Base-by-base conservation (phyloP, 805 yeast species). In the Metschnikowia cerradonensis region DNA sequence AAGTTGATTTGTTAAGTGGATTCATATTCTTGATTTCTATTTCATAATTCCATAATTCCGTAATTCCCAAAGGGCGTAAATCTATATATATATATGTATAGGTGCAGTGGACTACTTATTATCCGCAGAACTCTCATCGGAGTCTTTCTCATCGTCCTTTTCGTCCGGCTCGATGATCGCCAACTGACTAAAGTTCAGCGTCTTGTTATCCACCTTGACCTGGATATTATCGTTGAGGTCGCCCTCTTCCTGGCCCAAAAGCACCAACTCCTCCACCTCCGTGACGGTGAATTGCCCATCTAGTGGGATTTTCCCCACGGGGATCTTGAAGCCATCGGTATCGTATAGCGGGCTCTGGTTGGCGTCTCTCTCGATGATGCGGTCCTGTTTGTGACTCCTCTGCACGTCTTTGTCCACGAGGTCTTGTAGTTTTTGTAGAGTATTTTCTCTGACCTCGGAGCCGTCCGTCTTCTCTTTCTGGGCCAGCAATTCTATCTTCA, bases 231-330 rank as follows among this genome's bases (percentile, higher is more conserved):
- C 55, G 6, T 61, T 55, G 35, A 72, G 43, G 1, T 67, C 32
- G 0, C 72, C 72, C 47, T 67, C 66, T 10, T 61, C 53, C 41
- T 72, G 61, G 26, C 74, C 70, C 8, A 68, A 13, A 5, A 60
- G 60, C 7, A 72, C 63, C 48, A 72, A 54, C 35, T 64, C 65
- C 40, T 63, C 55, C 19, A 71, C 51, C 49, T 72, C 76, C 10
- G 51, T 47, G 4, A 74, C 64, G 6, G 74, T 64, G 48, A 72
- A 72, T 49, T 71, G 72, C n/a, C 74, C 72, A 45, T 72, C 76
- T 26, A 72, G 42, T 0, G 76, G 76, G 19, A 72, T 64, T 48
- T 68, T 71, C 2, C 75, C 75, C 34, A 52, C 53, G 2, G 76
- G 76, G 8, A 71, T 58, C 49, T 57, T 67, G 48, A 70, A 68